These are phyloP conservation scores for Cladophialophora psammophila DNA, from an alignment of 2,329 filamentous ascomycete genomes.

Conservation along the genomic window DNA sequence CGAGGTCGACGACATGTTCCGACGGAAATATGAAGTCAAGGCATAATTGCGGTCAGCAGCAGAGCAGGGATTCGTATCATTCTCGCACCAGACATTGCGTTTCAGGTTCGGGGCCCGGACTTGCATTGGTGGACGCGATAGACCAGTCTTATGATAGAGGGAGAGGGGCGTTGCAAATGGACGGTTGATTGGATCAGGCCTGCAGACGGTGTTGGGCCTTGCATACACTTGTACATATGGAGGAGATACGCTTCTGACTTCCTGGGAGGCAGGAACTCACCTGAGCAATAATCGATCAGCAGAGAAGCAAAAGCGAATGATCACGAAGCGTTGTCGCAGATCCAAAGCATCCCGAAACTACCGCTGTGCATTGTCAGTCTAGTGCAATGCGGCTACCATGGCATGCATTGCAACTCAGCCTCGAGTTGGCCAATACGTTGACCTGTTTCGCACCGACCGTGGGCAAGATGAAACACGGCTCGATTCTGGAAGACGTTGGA, in stretches of 20 bases:
- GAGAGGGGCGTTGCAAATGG: slow-evolving; percentile 18
- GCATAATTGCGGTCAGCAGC: slow-evolving; percentile 57
- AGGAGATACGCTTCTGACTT: slow-evolving; percentile 5
- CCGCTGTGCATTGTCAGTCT: slow-evolving; percentile 19
- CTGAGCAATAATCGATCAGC: slow-evolving; percentile 23
- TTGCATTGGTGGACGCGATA: slow-evolving; percentile 32
- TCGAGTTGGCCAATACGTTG: slow-evolving; percentile 27
- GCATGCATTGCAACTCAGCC: slow-evolving; percentile 24
- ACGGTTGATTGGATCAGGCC: slow-evolving; percentile 22
- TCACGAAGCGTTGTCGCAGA: background rate
- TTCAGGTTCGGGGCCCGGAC: slow-evolving; percentile 33
- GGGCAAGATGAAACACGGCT: slow-evolving; percentile 35
- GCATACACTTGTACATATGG: slow-evolving; percentile 34
- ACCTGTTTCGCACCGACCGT: slow-evolving; percentile 28
- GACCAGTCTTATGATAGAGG: slow-evolving; percentile 23
- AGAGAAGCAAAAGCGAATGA: slow-evolving; percentile 22
- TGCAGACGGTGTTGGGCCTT: slow-evolving; percentile 13
- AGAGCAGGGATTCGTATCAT: slow-evolving; percentile 18
- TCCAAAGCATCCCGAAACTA: slow-evolving; percentile 21
- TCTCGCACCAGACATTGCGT: slow-evolving; percentile 32
- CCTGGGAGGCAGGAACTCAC: slow-evolving; percentile 8
- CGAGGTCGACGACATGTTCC: slow-evolving; percentile 85
- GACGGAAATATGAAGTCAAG: slow-evolving; percentile 78
- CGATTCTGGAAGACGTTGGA: slow-evolving; percentile 7
- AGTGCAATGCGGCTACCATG: slow-evolving; percentile 21